Base-by-base conservation (phyloP, 2,329 filamentous ascomycete genomes). In the Hortaea werneckii region DNA sequence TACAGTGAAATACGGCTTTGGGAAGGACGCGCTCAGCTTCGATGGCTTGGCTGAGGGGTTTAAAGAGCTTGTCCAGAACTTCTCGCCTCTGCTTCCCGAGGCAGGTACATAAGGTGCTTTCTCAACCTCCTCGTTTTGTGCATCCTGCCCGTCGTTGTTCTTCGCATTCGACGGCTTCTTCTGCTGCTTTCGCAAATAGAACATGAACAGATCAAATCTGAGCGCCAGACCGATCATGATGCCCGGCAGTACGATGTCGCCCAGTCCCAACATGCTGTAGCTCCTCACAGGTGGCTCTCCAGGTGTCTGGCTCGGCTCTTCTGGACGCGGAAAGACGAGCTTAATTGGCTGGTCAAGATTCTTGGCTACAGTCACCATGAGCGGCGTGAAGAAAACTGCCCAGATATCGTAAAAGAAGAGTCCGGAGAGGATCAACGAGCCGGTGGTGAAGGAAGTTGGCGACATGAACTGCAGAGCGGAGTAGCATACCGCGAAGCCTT, bases 401-500 rank as follows among this genome's bases (percentile, higher is more conserved):
- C 92, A 81, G 41, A 98, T 90, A 62, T 98, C 90, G 60, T 98
- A 98, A 59, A 94, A 79, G 69, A 96, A 96, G 1, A 96, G 72
- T 0, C 83, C 86, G 7, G 73, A 69, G 1, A 96, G 72, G 7
- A 96, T 80, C 38, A 89, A 65, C 5, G 83, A 84, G 0, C 87
- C 87, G 0, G 86, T 95, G 45, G 77, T 69, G 60, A 95, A 94
- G 0, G 87, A 90, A 0, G 88, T 94, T 0, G 89, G 88, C 1
- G 88, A 94, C 70, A 96, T 79, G 44, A 94, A 69, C 56, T 90
- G 79, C 45, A 95, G 75, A 4, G 85, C 80, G 6, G 79, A 78
- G 59, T 96, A 95, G 54, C 83, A 89, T 68, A 95, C 87, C 5
- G 83, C 85, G 54, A 90, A 87, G 0, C 87, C 89, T 58, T 95